These are phyloP conservation scores for Kwoniella shivajii DNA, from an alignment of 1,284 basidiomycete species.

Conservation along the genomic window DNA sequence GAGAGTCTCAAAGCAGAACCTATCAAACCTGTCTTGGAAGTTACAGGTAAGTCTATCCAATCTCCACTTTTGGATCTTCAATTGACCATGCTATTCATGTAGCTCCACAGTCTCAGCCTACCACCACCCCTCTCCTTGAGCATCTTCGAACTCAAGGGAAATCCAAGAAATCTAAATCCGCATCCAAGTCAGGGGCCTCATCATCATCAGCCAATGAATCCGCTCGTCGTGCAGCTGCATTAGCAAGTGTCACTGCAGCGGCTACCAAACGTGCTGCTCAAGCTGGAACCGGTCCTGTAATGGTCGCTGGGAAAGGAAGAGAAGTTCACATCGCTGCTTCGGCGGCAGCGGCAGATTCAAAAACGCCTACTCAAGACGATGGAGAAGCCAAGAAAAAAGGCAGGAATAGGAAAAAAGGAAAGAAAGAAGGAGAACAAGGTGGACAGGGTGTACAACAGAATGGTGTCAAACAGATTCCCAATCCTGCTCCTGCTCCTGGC, in stretches of 20 bases:
- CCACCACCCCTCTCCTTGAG: conserved; percentile 83
- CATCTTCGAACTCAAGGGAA: conserved; percentile 73
- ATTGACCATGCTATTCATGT: not conserved
- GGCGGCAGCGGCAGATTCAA: conserved; percentile 6
- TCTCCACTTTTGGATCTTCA: too few relatives aligned
- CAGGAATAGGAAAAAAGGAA: conserved; percentile 14
- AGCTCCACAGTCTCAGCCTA: conserved; percentile 55
- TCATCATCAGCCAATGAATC: conserved; percentile 24
- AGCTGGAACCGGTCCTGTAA: conserved; percentile 24
- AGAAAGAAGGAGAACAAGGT: conserved; percentile 12
- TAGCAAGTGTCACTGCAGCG: conserved; percentile 38
- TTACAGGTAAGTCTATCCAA: conserved; percentile 73
- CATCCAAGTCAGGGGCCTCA: conserved; percentile 19
- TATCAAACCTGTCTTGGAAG: conserved; percentile 58
- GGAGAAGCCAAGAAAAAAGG: conserved; percentile 19
- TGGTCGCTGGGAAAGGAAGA: conserved; percentile 48
- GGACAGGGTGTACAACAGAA: conserved; percentile 12
- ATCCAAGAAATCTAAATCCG: conserved; percentile 19
- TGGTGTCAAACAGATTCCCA: not conserved
- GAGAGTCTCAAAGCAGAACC: conserved; percentile 57
- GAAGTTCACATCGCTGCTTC: conserved; percentile 34
- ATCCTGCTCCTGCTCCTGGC: not conserved
- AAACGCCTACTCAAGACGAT: not conserved
- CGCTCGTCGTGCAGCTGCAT: conserved; percentile 31
- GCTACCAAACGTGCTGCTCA: conserved; percentile 38